A percentile compares a stretch with the other conserved stretches of the same genome.
These are phyloP conservation scores for Oryza meridionalis DNA, from an alignment of 176 grass and related monocot genomes.

Conservation along the genomic window DNA sequence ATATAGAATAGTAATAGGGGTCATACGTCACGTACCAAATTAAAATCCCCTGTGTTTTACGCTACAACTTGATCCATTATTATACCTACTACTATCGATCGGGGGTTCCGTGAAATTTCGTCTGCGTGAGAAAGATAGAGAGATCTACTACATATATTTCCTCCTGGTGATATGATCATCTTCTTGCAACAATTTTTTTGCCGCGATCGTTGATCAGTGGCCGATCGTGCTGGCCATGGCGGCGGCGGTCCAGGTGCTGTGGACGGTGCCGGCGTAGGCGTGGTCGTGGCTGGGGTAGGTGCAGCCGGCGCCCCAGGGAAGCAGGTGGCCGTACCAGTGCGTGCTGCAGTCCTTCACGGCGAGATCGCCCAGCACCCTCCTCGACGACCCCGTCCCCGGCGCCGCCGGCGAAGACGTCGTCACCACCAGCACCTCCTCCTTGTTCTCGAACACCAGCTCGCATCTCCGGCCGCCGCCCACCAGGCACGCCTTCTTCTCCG, in stretches of 20 bases:
- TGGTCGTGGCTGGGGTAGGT: neutral
- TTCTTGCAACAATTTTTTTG: no score
- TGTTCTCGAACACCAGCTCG: neutral
- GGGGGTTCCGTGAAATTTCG: no score
- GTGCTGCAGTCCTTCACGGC: conserved; percentile 27
- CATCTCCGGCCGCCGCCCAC: neutral
- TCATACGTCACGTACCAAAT: no score
- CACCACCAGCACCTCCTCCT: neutral
- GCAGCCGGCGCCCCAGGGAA: neutral
- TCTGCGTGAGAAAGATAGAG: no score
- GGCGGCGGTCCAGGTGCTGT: neutral
- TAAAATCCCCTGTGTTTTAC: no score
- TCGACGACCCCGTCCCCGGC: neutral
- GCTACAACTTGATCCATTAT: no score
- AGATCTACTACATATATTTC: no score
- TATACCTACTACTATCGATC: no score
- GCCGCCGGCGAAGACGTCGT: no score
- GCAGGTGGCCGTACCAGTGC: neutral
- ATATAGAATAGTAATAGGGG: no score
- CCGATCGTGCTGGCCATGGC: neutral
- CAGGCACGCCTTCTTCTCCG: neutral
- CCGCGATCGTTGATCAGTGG: no score
- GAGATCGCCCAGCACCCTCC: neutral
- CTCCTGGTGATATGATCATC: no score
- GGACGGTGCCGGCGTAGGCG: neutral